Evolutionary conservation across 2,329 filamentous ascomycete genomes (phyloP), one percentile per base, ranked within the genome.

Genomic region (Fusarium sp.): DNA sequence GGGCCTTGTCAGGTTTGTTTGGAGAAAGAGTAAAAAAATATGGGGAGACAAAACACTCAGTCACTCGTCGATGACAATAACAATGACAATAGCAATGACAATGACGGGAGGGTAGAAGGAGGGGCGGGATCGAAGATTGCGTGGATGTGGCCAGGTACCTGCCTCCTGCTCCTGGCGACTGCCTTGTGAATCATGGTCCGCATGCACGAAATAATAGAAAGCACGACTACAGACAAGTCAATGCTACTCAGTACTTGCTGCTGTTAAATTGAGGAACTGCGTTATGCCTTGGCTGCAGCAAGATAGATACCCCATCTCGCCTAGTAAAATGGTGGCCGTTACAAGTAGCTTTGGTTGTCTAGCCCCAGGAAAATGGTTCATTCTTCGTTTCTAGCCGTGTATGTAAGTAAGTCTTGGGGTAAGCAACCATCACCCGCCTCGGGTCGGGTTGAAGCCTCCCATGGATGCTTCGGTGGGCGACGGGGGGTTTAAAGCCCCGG

Each of bases 41-140:
- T 72, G 69, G 69, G 65, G 64, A 70, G 67, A 66, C 57, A 56
- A 32, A 43, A 67, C 41, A 40, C 48, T 47, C 60, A 54, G n/a
- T 35, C 33, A 8, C 30, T 33, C 39, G 43, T 33, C 33, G 28
- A 19, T 30, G 41, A 40, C 33, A 33, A 19, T 35, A 28, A 45
- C 33, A 33, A 19, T 35, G 41, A 33, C 33, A 33, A 19, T 35
- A 24, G 24, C 24, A 33, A 19, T 35, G 41, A 40, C 33, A 33
- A 19, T 35, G 28, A 45, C 33, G 26, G 45, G 35, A 52, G 54
- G 63, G 54, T 63, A 50, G 49, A 68, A 51, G 68, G 56, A 68
- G 67, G 67, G 67, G 67, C 67, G 67, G 67, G 67, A 70, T 68
- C 67, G 67, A 70, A 67, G 56, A 66, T 43, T 65, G 60, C 52